Conservation (phyloP, 2,329 filamentous ascomycete genomes). For the Beauveria brongniartii region DNA sequence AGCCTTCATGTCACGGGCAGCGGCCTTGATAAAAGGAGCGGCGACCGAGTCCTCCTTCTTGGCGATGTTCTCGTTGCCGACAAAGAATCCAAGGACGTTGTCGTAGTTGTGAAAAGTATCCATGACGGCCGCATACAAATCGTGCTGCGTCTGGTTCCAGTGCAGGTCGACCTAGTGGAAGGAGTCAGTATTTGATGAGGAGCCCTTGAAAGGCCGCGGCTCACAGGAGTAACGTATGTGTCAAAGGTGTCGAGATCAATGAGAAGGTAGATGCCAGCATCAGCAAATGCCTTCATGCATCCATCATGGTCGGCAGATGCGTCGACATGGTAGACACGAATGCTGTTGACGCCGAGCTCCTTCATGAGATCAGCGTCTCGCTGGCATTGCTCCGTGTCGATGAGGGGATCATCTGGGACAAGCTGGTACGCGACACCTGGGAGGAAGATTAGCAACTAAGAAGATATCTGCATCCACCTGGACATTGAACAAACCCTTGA, state of each 20-base stretch:
- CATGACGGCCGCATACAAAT: slow-evolving; percentile 62
- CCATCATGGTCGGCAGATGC: slow-evolving; percentile 59
- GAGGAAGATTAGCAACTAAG: background rate
- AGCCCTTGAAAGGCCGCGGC: background rate
- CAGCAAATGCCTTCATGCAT: slow-evolving; percentile 74
- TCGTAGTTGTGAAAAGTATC: slow-evolving; percentile 70
- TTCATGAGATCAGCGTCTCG: slow-evolving; percentile 72
- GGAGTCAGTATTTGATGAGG: slow-evolving; percentile 9
- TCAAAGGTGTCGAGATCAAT: slow-evolving; percentile 73
- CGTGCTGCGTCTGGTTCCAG: slow-evolving; percentile 67
- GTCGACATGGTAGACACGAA: slow-evolving; percentile 85
- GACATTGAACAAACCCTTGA: slow-evolving; percentile 55
- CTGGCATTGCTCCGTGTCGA: slow-evolving; percentile 66
- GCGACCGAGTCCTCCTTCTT: slow-evolving; percentile 49
- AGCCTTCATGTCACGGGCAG: slow-evolving; percentile 72
- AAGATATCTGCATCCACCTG: background rate
- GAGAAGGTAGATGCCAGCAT: slow-evolving; percentile 76
- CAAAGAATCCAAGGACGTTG: slow-evolving; percentile 76
- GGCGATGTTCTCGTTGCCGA: slow-evolving; percentile 83
- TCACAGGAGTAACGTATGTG: slow-evolving; percentile 57
- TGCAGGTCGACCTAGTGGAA: slow-evolving; percentile 43
- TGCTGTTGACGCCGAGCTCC: slow-evolving; percentile 70
- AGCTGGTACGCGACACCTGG: slow-evolving; percentile 67
- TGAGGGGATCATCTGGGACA: slow-evolving; percentile 60
- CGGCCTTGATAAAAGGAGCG: slow-evolving; percentile 77